These are phyloP conservation scores for Volvox carteri DNA, from an alignment of 163 green algal genomes.

Conservation along the genomic window DNA sequence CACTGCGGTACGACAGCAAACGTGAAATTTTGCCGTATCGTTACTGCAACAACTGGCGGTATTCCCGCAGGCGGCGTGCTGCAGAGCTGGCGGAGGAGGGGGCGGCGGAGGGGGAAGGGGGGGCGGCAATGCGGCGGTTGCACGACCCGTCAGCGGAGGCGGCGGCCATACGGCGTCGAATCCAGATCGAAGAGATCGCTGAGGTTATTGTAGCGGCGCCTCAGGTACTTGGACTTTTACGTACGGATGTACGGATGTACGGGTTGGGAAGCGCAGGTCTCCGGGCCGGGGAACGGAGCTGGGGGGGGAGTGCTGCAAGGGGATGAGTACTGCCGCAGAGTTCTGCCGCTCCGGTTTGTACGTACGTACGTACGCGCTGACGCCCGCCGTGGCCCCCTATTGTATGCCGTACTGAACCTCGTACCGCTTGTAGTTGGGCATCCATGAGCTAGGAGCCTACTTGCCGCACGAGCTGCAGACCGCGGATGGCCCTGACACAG, in stretches of 20 bases:
- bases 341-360: no score
- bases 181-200: constrained; percentile 20
- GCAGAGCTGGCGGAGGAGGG: constrained; percentile 20
- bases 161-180: constrained; percentile 16
- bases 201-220: constrained; percentile 40
- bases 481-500: not conserved
- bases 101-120: not conserved
- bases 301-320: not conserved
- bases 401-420: not conserved
- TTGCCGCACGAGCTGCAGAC: not conserved
- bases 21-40: no score
- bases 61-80: constrained; percentile 19
- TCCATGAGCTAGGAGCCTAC: constrained; percentile 1
- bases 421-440: constrained; percentile 21
- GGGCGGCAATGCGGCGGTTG: not conserved
- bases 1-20: no score
- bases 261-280: no score
- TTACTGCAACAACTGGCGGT: no score
- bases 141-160: not conserved
- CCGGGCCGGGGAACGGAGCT: no score
- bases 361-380: no score
- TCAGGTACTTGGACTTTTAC: no score
- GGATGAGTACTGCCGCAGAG: no score
- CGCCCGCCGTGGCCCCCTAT: no score
- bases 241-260: no score